Conservation (phyloP, 768 basidiomycete genomes). For the Auricularia sp. region DNA sequence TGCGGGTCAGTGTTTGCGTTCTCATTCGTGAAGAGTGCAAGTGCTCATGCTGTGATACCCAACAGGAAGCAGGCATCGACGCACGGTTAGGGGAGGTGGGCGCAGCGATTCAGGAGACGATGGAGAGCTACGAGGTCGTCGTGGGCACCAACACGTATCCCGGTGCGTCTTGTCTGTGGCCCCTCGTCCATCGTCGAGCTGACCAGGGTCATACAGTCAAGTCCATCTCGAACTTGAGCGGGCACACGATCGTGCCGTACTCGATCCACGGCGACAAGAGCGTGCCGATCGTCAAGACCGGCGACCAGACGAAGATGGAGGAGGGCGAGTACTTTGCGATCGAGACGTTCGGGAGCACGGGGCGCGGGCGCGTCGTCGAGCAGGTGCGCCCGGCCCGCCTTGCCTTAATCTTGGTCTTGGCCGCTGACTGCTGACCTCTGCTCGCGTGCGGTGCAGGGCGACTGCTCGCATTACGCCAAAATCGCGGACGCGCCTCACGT, state of each 20-base stretch:
- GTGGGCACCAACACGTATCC: slow-evolving; percentile 74
- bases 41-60: no score
- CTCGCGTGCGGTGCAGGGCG: slow-evolving; percentile 44
- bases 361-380: slow-evolving; percentile 79
- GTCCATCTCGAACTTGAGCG: slow-evolving; percentile 86
- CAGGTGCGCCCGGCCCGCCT: slow-evolving; percentile 32
- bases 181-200: not conserved
- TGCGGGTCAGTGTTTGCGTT: slow-evolving; percentile 45
- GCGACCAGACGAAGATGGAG: slow-evolving; percentile 94
- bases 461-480: slow-evolving; percentile 87
- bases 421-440: not conserved
- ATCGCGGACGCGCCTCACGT: slow-evolving; percentile 59
- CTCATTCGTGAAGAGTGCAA: not conserved
- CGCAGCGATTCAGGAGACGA: slow-evolving; percentile 89
- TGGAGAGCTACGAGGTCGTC: slow-evolving; percentile 98
- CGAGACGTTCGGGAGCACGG: slow-evolving; percentile 98
- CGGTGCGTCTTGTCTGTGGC: slow-evolving; percentile 31
- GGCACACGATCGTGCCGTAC: slow-evolving; percentile 85
- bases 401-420: not conserved
- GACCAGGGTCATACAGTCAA: slow-evolving; percentile 48
- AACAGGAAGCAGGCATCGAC: slow-evolving; percentile 91
- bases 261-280: slow-evolving; percentile 93
- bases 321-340: slow-evolving; percentile 99
- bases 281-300: slow-evolving; percentile 78
- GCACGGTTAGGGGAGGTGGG: slow-evolving; percentile 88